Conservation (phyloP, 805 yeast species). For the Yamadazyma paraphyllophila region DNA sequence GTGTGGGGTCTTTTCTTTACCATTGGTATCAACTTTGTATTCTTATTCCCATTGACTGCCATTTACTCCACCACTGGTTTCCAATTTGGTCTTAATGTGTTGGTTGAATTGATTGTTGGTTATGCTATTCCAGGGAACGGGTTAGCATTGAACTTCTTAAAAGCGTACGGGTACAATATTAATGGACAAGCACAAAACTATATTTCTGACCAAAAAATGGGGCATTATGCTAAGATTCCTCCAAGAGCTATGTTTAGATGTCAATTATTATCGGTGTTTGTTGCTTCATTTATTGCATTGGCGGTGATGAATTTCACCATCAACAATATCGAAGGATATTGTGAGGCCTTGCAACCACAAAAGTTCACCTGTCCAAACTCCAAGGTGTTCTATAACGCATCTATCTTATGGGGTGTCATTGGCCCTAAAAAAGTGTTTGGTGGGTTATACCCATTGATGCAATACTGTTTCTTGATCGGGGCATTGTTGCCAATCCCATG, state of each 20-base stretch:
- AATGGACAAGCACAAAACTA: slow-evolving; percentile 57
- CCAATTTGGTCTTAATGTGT: slow-evolving; percentile 33
- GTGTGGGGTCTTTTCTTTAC: slow-evolving; percentile 38
- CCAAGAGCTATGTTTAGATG: slow-evolving; percentile 55
- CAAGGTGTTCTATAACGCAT: slow-evolving; percentile 47
- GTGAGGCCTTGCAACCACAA: slow-evolving; percentile 41
- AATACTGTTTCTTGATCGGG: slow-evolving; percentile 36
- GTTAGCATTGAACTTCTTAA: slow-evolving; percentile 45
- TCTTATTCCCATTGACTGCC: slow-evolving; percentile 31
- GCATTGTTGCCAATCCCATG: slow-evolving; percentile 24
- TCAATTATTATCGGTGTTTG: slow-evolving; percentile 25
- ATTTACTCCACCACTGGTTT: slow-evolving; percentile 31
- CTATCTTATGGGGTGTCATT: slow-evolving; percentile 64
- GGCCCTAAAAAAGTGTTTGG: slow-evolving; percentile 44
- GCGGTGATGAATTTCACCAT: slow-evolving; percentile 29
- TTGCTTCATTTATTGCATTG: slow-evolving; percentile 24
- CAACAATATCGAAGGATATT: slow-evolving; percentile 30
- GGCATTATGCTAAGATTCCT: slow-evolving; percentile 59
- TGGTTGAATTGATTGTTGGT: slow-evolving; percentile 37
- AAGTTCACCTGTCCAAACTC: slow-evolving; percentile 41
- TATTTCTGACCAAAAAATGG: slow-evolving; percentile 57
- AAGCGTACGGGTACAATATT: slow-evolving; percentile 56
- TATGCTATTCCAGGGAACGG: slow-evolving; percentile 39
- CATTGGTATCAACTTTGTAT: slow-evolving; percentile 29
- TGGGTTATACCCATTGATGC: slow-evolving; percentile 33